A percentile compares a stretch with the other conserved stretches of the same genome.
Conservation (phyloP, 345 rosid species). For the thale cress (Arabidopsis thaliana) region DNA sequence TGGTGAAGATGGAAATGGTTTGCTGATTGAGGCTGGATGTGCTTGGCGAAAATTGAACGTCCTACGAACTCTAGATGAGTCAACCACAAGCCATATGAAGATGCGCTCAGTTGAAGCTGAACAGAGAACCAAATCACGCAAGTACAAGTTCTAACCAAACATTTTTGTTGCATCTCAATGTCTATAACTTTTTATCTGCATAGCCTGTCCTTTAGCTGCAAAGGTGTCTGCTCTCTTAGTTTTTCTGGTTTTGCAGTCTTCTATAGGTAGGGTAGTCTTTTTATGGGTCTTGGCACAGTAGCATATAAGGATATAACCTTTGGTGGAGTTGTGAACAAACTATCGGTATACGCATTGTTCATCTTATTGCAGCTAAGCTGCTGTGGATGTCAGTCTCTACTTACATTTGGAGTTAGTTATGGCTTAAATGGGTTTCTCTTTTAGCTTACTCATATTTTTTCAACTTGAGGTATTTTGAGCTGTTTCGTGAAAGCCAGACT, state of each 20-base stretch:
- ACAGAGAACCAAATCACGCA: constrained; percentile 78
- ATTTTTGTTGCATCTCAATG: constrained; percentile 33
- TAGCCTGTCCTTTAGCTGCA: constrained; percentile 33
- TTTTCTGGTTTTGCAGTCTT: constrained; percentile 30
- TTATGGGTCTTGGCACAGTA: constrained; percentile 21
- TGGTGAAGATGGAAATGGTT: constrained; percentile 82
- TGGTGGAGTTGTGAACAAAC: constrained; percentile 29
- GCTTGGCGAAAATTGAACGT: constrained; percentile 94
- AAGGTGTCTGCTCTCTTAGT: constrained; percentile 28
- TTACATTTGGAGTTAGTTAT: constrained; percentile 23
- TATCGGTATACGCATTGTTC: constrained; percentile 22
- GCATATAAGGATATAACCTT: constrained; percentile 21
- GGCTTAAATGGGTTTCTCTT: constrained; percentile 20
- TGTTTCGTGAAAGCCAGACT: constrained; percentile 18
- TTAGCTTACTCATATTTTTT: constrained; percentile 15
- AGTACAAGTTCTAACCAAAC: constrained; percentile 55
- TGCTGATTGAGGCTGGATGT: constrained; percentile 92
- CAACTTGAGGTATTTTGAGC: constrained; percentile 11
- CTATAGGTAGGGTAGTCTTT: constrained; percentile 31
- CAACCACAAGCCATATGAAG: constrained; percentile 86
- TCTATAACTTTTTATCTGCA: constrained; percentile 1
- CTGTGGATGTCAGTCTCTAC: constrained; percentile 27
- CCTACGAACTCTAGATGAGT: constrained; percentile 89
- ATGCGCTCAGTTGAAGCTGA: constrained; percentile 95
- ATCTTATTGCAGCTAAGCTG: constrained; percentile 24